Evolutionary conservation across 2,329 filamentous ascomycete genomes (phyloP).

Genomic region (Nakataea oryzae): DNA sequence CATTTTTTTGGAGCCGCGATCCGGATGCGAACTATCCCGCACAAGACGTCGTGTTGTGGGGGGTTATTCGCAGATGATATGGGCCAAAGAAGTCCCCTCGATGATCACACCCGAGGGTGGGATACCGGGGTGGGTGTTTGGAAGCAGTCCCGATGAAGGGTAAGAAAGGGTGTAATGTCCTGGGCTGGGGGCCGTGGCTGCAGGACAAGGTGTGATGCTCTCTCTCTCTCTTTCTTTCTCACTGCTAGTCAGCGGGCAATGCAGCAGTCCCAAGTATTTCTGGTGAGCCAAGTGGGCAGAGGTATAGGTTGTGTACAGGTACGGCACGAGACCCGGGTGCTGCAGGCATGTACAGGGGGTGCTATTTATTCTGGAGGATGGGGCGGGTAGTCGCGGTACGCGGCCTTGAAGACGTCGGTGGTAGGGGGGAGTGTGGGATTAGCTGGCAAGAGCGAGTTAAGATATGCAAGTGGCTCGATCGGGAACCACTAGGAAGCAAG

Average conservation of each 20-base stretch:
- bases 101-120: background rate
- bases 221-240: slow-evolving; percentile 4
- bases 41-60: slow-evolving; percentile 11
- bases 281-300: slow-evolving; percentile 8
- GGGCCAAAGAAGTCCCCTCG: background rate
- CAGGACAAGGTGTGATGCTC: slow-evolving; percentile 13
- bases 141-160: slow-evolving; percentile 9
- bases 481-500: slow-evolving; percentile 13
- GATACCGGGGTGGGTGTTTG: slow-evolving; percentile 9
- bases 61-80: background rate
- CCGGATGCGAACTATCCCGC: slow-evolving; percentile 7
- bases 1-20: slow-evolving; percentile 14
- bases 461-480: slow-evolving; percentile 34
- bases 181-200: slow-evolving; percentile 5
- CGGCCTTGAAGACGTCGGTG: background rate
- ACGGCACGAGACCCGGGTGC: slow-evolving; percentile 17
- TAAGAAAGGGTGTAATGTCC: background rate
- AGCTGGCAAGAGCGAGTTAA: slow-evolving; percentile 28
- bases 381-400: slow-evolving; percentile 25
- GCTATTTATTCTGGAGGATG: slow-evolving; percentile 16
- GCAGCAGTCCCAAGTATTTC: background rate
- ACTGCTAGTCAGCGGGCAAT: slow-evolving; percentile 12
- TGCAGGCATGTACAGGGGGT: slow-evolving; percentile 15
- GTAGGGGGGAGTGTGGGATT: slow-evolving; percentile 24
- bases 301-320: slow-evolving; percentile 19